Evolutionary conservation across 106 monocot species (phyloP).

Genomic region (Dendrobium nobile): DNA sequence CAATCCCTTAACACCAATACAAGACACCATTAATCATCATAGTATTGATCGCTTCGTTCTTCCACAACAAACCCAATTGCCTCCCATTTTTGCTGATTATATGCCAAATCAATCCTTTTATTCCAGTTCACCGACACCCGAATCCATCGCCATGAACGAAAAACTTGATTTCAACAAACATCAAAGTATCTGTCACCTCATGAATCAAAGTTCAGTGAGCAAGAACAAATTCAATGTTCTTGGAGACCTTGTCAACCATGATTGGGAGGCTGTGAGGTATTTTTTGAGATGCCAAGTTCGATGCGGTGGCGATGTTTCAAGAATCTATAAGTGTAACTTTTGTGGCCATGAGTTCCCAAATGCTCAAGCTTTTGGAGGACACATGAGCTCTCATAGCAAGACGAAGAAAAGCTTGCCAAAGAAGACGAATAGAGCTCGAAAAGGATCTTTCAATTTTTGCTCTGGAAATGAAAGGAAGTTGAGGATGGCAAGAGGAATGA

Average conservation of each 20-base stretch:
- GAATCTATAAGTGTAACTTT: conserved; percentile 13
- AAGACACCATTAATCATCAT: too few relatives aligned
- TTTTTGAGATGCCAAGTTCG: conserved; percentile 11
- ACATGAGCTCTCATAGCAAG: conserved; percentile 39
- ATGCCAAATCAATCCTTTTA: too few relatives aligned
- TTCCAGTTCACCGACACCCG: too few relatives aligned
- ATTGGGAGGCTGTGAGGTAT: conserved; percentile 13
- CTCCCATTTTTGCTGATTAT: too few relatives aligned
- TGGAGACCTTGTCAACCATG: conserved; percentile 1
- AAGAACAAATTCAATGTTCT: not conserved
- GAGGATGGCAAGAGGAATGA: not conserved
- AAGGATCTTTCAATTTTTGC: not conserved
- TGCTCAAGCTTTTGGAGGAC: conserved; percentile 33
- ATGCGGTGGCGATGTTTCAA: conserved; percentile 12
- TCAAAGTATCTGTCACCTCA: too few relatives aligned
- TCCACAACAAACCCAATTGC: too few relatives aligned
- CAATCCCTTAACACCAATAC: too few relatives aligned
- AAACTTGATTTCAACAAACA: too few relatives aligned
- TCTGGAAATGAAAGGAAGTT: not conserved
- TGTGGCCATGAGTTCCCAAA: conserved; percentile 24
- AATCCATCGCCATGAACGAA: too few relatives aligned
- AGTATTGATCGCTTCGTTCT: too few relatives aligned
- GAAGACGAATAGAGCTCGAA: conserved; percentile 1
- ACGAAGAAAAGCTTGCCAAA: not conserved
- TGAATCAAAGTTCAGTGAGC: too few relatives aligned